Percentiles rank a stretch among this genome's conserved stretches.
Evolutionary conservation across 371 early-diverging fungal species (phyloP).

Genomic region (Rhizopus microsporus): DNA sequence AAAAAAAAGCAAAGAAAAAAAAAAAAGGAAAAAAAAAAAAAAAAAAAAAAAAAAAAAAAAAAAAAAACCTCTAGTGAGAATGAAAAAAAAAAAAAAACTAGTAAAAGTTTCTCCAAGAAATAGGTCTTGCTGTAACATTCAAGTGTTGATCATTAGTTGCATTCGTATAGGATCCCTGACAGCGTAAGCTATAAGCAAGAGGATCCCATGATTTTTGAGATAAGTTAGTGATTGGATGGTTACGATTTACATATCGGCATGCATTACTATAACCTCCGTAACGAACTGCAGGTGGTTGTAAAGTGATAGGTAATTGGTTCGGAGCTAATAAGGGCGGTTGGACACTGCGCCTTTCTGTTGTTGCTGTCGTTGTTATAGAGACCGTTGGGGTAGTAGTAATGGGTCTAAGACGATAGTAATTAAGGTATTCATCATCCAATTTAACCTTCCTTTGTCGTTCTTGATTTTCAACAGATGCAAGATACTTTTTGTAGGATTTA

Average conservation of each 20-base stretch:
- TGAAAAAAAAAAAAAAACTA: constrained; percentile 9
- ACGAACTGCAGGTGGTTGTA: constrained; percentile 22
- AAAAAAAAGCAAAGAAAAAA: constrained; percentile 5
- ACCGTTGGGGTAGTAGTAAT: background rate
- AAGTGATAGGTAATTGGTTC: constrained; percentile 14
- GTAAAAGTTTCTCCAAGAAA: constrained; percentile 20
- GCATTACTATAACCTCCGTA: constrained; percentile 5
- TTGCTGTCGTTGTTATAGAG: constrained; percentile 6
- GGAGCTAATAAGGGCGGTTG: background rate
- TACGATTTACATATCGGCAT: constrained; percentile 10
- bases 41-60: background rate
- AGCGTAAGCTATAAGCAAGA: constrained; percentile 24
- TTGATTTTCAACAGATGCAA: background rate
- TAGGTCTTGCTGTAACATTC: constrained; percentile 13
- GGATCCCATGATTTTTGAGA: constrained; percentile 34
- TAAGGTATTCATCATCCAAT: background rate
- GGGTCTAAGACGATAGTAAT: too few species aligned
- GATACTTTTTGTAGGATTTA: background rate
- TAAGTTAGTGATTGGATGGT: constrained; percentile 20
- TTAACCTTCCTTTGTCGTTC: background rate
- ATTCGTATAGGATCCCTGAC: constrained; percentile 12
- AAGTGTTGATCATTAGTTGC: constrained; percentile 3
- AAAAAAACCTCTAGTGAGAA: constrained; percentile 1
- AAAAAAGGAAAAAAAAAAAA: constrained; percentile 4
- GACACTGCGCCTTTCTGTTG: constrained; percentile 6